phyloP scores from a whole-genome alignment of 2,329 filamentous ascomycete species.

The Alternaria viburni region DNA sequence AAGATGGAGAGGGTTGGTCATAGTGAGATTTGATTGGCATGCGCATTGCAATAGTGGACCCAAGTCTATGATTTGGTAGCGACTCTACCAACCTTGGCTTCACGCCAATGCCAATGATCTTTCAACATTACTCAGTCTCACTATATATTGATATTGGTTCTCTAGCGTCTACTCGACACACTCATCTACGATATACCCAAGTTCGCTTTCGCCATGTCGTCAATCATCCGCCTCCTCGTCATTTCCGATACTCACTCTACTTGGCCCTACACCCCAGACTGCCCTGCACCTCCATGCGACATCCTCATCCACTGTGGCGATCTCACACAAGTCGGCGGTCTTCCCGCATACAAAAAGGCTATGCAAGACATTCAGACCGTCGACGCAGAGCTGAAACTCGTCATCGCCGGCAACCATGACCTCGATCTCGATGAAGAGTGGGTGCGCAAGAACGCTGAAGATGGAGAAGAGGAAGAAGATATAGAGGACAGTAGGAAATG shows the following conservation, averaged over 20 bases:
- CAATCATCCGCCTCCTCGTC: neutral
- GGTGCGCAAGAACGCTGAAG: neutral
- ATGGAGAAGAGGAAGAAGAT: neutral
- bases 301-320: neutral
- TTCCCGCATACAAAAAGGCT: neutral
- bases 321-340: neutral
- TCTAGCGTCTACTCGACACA: too few species aligned
- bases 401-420: neutral
- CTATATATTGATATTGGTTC: neutral
- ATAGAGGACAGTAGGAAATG: neutral
- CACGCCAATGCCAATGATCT: neutral
- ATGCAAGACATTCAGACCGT: neutral
- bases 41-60: neutral
- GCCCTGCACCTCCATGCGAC: neutral
- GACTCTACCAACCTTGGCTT: neutral
- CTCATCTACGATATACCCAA: neutral
- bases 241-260: neutral
- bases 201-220: neutral
- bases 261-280: neutral
- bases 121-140: neutral
- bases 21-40: neutral
- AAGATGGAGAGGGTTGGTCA: slow-evolving; percentile 21
- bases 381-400: neutral
- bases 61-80: neutral
- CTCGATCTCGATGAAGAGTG: neutral